These are phyloP conservation scores for Aspergillus clavatus DNA, from an alignment of 2,329 filamentous ascomycete species.

Conservation along the genomic window DNA sequence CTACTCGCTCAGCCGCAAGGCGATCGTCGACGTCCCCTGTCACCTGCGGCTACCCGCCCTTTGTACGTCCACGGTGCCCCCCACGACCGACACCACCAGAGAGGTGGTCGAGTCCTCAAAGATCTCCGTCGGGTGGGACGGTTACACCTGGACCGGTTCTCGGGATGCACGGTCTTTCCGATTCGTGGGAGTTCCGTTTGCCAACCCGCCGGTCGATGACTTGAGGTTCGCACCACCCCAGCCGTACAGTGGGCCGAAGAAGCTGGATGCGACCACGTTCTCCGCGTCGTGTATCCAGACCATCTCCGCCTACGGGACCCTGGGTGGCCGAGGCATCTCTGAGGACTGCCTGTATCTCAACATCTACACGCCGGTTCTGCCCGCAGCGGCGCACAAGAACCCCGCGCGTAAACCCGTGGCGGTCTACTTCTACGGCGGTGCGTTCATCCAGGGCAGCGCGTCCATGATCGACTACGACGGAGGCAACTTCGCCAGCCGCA, in stretches of 20 bases:
- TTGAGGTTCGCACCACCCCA: constrained; percentile 40
- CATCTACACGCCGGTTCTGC: constrained; percentile 31
- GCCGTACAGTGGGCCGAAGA: constrained; percentile 20
- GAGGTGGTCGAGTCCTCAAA: constrained; percentile 15
- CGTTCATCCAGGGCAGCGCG: constrained; percentile 25
- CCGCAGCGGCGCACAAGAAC: constrained; percentile 7
- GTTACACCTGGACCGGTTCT: constrained; percentile 22
- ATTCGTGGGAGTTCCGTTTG: constrained; percentile 48
- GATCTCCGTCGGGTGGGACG: constrained; percentile 12
- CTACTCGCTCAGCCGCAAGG: constrained; percentile 13
- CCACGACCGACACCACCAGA: constrained; percentile 16
- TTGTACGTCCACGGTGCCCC: constrained; percentile 19
- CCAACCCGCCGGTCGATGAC: constrained; percentile 42
- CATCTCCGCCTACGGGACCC: constrained; percentile 9
- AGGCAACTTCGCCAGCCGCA: constrained; percentile 31
- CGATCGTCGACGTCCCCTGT: constrained; percentile 10
- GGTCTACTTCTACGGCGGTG: constrained; percentile 34
- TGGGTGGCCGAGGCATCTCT: constrained; percentile 16
- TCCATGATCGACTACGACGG: constrained; percentile 31
- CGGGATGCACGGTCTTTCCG: constrained; percentile 27
- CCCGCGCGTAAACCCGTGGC: constrained; percentile 18
- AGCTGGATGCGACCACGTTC: constrained; percentile 27
- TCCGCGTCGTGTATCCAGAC: constrained; percentile 20
- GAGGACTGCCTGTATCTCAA: constrained; percentile 37
- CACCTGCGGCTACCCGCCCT: constrained; percentile 14